Evolutionary conservation across 2,329 filamentous ascomycete genomes (phyloP).

Genomic region (Fonsecaea pedrosoi): DNA sequence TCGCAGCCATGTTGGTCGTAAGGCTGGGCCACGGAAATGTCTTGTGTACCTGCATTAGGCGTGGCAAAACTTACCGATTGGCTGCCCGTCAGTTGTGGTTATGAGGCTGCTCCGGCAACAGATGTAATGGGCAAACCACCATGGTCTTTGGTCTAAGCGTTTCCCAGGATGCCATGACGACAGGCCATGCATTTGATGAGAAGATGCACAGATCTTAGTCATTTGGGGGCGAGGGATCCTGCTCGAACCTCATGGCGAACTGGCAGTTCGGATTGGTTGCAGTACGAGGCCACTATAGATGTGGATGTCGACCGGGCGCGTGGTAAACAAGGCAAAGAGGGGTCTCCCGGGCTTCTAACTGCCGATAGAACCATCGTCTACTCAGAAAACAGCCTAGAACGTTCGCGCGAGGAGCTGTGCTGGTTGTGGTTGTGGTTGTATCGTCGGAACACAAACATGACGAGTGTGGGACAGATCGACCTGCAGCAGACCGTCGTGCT

Average conservation of each 20-base stretch:
- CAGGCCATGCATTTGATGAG: background rate
- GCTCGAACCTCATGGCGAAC: background rate
- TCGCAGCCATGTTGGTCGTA: constrained; percentile 17
- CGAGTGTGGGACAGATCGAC: constrained; percentile 22
- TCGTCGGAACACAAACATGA: background rate
- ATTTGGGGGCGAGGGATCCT: background rate
- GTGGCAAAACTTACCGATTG: constrained; percentile 22
- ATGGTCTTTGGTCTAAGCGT: background rate
- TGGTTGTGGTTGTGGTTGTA: background rate
- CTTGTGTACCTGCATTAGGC: constrained; percentile 37
- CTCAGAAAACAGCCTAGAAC: constrained; percentile 27
- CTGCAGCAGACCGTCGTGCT: constrained; percentile 3
- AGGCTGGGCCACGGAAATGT: constrained; percentile 32
- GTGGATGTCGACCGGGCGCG: background rate
- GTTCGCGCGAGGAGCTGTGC: constrained; percentile 20
- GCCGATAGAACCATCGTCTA: constrained; percentile 1
- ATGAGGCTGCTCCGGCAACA: constrained; percentile 6
- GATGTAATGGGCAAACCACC: background rate
- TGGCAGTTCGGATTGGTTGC: background rate
- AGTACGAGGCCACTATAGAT: background rate
- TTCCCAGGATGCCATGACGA: background rate
- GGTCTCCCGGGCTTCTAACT: background rate
- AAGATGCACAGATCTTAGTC: background rate
- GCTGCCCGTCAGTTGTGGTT: constrained; percentile 14
- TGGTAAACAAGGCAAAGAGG: background rate